Evolutionary conservation across 2,329 filamentous ascomycete species (phyloP).

Genomic region (Aureobasidium zeae): DNA sequence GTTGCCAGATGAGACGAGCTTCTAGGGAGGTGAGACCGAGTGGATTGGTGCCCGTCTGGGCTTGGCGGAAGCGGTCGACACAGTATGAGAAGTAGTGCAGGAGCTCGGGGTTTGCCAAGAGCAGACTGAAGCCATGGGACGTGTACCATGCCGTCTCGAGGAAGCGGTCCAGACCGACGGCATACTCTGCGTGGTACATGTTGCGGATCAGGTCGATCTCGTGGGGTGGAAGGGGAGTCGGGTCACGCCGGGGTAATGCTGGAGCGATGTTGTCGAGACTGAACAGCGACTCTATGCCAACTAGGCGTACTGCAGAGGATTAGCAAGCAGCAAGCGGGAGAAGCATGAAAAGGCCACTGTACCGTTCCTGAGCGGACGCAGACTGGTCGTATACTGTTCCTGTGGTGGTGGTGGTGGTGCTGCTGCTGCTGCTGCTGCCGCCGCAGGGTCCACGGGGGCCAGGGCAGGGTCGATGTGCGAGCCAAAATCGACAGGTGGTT

Average conservation of each 20-base stretch:
- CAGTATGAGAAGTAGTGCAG: constrained; percentile 60
- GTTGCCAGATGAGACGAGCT: constrained; percentile 51
- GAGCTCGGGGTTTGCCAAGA: constrained; percentile 27
- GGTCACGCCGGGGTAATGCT: constrained; percentile 32
- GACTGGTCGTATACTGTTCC: constrained; percentile 19
- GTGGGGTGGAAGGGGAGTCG: constrained; percentile 41
- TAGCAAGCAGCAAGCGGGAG: not conserved
- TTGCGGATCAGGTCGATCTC: constrained; percentile 64
- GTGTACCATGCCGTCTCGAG: constrained; percentile 80
- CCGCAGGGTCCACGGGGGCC: constrained; percentile 24
- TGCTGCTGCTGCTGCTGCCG: constrained; percentile 22
- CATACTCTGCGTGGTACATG: constrained; percentile 68
- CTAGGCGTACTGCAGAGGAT: constrained; percentile 27
- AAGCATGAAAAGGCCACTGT: constrained; percentile 1
- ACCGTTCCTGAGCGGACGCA: constrained; percentile 26
- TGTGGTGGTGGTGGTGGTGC: constrained; percentile 32
- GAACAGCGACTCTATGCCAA: constrained; percentile 67
- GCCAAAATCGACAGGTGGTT: constrained; percentile 10
- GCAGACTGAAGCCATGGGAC: constrained; percentile 18
- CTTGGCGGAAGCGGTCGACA: constrained; percentile 36
- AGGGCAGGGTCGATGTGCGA: constrained; percentile 25
- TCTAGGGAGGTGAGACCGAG: constrained; percentile 43
- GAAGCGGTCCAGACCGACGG: constrained; percentile 61
- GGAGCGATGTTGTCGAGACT: constrained; percentile 52
- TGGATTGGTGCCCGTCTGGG: not conserved